Conservation (phyloP, 148 eudicot genomes). For the Fagopyrum tataricum region DNA sequence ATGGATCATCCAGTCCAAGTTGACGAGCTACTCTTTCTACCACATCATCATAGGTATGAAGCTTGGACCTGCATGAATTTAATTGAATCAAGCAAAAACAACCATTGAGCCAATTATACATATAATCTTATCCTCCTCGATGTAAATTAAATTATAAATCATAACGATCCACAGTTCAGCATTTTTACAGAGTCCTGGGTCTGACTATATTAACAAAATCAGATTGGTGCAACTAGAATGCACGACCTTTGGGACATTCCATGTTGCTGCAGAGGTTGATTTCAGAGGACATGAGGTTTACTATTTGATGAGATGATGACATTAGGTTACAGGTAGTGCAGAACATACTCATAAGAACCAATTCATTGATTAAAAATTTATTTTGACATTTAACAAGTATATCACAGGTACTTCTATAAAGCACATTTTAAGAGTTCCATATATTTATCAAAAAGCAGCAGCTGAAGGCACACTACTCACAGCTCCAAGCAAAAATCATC, state of each 20-base stretch:
- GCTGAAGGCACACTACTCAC: slow-evolving; percentile 42
- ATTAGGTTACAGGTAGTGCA: neutral
- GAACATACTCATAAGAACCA: neutral
- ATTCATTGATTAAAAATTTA: too few species aligned
- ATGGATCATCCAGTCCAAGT: slow-evolving; percentile 82
- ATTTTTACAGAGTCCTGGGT: neutral
- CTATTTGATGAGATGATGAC: neutral
- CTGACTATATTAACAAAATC: neutral
- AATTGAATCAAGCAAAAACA: neutral
- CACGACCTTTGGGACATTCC: neutral
- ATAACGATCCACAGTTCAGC: neutral
- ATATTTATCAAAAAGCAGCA: neutral
- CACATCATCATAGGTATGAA: slow-evolving; percentile 84
- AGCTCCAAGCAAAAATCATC: slow-evolving; percentile 80
- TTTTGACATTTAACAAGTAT: neutral
- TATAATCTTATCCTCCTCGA: neutral
- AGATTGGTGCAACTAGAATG: neutral
- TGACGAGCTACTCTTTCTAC: slow-evolving; percentile 74
- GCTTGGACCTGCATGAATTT: slow-evolving; percentile 56
- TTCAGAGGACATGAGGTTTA: neutral
- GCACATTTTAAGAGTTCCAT: neutral
- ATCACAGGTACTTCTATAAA: neutral
- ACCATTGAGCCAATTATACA: neutral
- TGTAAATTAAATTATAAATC: neutral
- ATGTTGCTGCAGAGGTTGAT: neutral